Conservation (phyloP, 306 rosid genomes). For the Trifolium subterraneum region DNA sequence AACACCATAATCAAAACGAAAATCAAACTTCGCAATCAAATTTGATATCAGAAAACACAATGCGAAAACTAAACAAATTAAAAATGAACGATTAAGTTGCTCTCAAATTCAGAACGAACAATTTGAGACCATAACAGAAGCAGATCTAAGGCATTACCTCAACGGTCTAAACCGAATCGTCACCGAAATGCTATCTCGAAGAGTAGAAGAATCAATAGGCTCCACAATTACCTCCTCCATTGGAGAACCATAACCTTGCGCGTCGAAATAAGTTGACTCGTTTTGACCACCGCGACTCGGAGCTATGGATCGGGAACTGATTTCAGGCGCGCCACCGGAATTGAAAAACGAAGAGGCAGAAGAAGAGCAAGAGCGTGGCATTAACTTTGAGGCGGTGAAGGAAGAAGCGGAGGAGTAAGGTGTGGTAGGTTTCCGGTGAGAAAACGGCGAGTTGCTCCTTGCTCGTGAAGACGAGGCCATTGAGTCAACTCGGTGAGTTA, state of each 20-base stretch:
- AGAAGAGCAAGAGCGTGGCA: constrained; percentile 84
- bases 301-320: constrained; percentile 74
- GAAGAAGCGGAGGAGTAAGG: constrained; percentile 75
- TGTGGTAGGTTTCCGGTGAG: constrained; percentile 72
- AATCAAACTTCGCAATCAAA: constrained; percentile 44
- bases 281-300: constrained; percentile 61
- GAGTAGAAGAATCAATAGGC: constrained; percentile 55
- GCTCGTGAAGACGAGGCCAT: constrained; percentile 91
- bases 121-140: background rate
- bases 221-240: constrained; percentile 78
- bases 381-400: constrained; percentile 57
- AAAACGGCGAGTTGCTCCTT: constrained; percentile 90
- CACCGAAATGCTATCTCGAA: constrained; percentile 90
- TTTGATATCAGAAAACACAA: constrained; percentile 40
- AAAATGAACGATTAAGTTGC: constrained; percentile 31
- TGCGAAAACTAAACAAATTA: background rate
- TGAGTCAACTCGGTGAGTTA: constrained; percentile 54
- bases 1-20: constrained; percentile 33
- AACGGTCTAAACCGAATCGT: constrained; percentile 96
- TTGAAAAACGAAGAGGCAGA: constrained; percentile 75
- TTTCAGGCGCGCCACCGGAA: constrained; percentile 58
- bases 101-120: constrained; percentile 21
- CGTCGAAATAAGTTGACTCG: constrained; percentile 56
- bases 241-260: constrained; percentile 56
- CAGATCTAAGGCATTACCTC: constrained; percentile 88